These are phyloP conservation scores for Potentilla sterilis DNA, from an alignment of 306 rosid species.

Conservation along the genomic window DNA sequence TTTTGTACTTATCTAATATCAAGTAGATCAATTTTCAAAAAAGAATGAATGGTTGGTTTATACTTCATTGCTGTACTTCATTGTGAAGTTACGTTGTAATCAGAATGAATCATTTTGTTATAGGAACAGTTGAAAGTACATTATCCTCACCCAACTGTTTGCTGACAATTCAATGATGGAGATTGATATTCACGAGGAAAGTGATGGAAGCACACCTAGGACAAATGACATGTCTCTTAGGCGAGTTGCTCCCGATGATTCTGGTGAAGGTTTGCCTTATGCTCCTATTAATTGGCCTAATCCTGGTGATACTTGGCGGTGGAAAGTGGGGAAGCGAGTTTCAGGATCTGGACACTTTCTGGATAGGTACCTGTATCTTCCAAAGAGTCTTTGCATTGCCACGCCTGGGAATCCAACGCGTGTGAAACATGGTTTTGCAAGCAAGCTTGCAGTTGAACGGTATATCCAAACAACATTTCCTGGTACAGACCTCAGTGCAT, in stretches of 20 bases:
- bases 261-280: conserved; percentile 78
- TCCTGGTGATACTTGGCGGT: conserved; percentile 71
- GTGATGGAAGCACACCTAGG: conserved; percentile 19
- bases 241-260: conserved; percentile 36
- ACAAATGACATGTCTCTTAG: conserved; percentile 9
- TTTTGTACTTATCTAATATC: not conserved
- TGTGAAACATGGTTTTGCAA: conserved; percentile 44
- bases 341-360: conserved; percentile 47
- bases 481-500: conserved; percentile 37
- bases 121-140: conserved; percentile 9
- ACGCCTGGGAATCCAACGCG: conserved; percentile 10
- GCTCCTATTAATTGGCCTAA: conserved; percentile 89
- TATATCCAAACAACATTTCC: conserved; percentile 50
- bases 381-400: conserved; percentile 27
- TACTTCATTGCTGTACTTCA: not conserved
- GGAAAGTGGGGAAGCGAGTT: conserved; percentile 75
- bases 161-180: conserved; percentile 34
- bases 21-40: not conserved
- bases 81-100: not conserved
- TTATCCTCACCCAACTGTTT: not conserved
- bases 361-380: conserved; percentile 80
- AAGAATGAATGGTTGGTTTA: not conserved
- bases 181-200: conserved; percentile 28
- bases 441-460: conserved; percentile 72
- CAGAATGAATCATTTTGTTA: not conserved